Evolutionary conservation across 495 filamentous ascomycete genomes (phyloP).

Genomic region (Elaphomyces granulatus): DNA sequence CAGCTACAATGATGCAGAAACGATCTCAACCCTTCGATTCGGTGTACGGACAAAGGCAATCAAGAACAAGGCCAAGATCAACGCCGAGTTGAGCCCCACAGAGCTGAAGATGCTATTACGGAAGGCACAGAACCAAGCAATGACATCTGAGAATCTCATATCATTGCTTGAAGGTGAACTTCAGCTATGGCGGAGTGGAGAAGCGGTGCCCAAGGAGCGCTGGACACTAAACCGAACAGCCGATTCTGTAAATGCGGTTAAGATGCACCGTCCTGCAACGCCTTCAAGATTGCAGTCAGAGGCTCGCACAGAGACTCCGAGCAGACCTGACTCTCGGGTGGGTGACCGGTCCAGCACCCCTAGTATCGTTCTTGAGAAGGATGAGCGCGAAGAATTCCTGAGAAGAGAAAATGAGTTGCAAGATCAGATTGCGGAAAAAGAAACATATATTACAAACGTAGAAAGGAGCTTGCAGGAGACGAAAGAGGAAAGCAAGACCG

Average conservation of each 20-base stretch:
- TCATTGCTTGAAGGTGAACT: constrained; percentile 75
- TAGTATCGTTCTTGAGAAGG: constrained; percentile 79
- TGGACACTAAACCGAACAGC: constrained; percentile 49
- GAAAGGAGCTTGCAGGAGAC: constrained; percentile 67
- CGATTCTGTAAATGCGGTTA: constrained; percentile 43
- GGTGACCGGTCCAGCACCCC: constrained; percentile 84
- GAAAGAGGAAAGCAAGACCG: constrained; percentile 62
- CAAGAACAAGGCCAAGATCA: constrained; percentile 99
- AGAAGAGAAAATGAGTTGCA: constrained; percentile 93
- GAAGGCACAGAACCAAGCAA: constrained; percentile 81
- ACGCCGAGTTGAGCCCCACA: constrained; percentile 86
- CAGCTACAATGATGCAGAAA: constrained; percentile 96
- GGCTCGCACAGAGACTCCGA: constrained; percentile 43
- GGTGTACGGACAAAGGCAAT: constrained; percentile 96
- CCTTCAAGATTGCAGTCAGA: constrained; percentile 62
- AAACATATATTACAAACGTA: constrained; percentile 59
- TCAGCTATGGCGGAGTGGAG: constrained; percentile 71
- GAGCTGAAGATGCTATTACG: constrained; percentile 85
- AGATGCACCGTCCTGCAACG: constrained; percentile 55
- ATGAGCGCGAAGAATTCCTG: constrained; percentile 92
- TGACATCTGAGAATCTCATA: constrained; percentile 76
- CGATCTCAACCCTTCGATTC: constrained; percentile 82
- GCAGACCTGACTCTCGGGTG: constrained; percentile 61
- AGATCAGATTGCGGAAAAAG: constrained; percentile 87
- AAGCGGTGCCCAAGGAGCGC: constrained; percentile 74